Base-by-base conservation (phyloP, 768 basidiomycete species). In the Polyporus arcularius region DNA sequence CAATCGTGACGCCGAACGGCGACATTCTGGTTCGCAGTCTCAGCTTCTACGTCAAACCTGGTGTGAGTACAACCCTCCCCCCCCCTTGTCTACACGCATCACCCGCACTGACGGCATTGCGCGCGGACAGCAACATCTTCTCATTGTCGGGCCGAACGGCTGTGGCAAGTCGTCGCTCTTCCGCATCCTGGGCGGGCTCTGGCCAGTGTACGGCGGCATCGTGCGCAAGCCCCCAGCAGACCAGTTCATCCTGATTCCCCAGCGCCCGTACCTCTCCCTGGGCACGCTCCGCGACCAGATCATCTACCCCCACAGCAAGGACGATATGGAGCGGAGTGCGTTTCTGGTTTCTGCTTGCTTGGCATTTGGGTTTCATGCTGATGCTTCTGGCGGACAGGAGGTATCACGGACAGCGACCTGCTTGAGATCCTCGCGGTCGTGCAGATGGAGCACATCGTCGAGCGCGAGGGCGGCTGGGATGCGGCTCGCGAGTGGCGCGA, bases 381-480 rank as follows among this genome's bases (percentile, higher is more conserved):
- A 48, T 10, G 8, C 10, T 16, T 15, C 46, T 30, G 2, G 12
- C 11, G 35, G 7, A 35, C 66, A 87, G 88, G 88, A 21, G 88
- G 88, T 6, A 75, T 87, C 40, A 88, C 86, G 16, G 96, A 99
- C 68, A 75, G 78, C 0, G 85, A 95, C 65, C 78, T 98, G 42
- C 76, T 89, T 18, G 67, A 74, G 28, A 87, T 97, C 53, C 78
- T 99, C 42, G 75, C 83, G 8, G 79, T 87, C 12, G 89, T 99
- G 31, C 86, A 94, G 63, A 92, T 98, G 87, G 87, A 87, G 42
- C 76, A 79, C 68, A 84, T 98, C 50, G 91, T 98, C 6, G 91
- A 93, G 68, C 84, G 95, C 28, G 96, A 98, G 74, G 96, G 96
- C n/a, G 96, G 96, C 12, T 98, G 95, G 95, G 90, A 92, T 68